Base-by-base conservation (phyloP, 179 eudicot species). In the Spergularia azorica region DNA sequence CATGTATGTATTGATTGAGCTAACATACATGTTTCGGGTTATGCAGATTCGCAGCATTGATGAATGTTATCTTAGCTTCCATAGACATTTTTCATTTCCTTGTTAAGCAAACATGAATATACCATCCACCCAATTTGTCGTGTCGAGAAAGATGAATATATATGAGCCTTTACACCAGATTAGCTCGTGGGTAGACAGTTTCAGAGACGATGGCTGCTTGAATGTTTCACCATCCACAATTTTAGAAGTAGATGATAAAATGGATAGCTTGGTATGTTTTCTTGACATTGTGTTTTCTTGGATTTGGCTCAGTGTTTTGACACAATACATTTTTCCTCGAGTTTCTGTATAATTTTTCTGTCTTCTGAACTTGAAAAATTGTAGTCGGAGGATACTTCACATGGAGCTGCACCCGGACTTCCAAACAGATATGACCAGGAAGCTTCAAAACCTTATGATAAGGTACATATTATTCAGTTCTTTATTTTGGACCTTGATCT, bases 161-260 rank as follows among this genome's bases (percentile, higher is more conserved):
- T 95, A 88, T 18, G 99, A 95, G 76, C 89, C 99, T 39, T 86
- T 93, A 79, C 89, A 90, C 79, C 99, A 87, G 80, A 86, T 89
- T 71, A 85, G 80, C 76, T 83, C 93, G 76, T 93, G 99, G 99
- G 85, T 84, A 18, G 97, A 93, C 73, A 76, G 75, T 74, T 92
- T 86, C 81, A 88, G 88, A 84, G 90, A 84, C 71, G 88, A 86
- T 62, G 85, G 83, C 55, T 95, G 75, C 76, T 78, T 86, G 21
- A 87, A 90, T 81, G 67, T 89, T 17, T 83, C 95, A 52, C 73
- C 90, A 38, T 77, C 95, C 18, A 63, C 87, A 73, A 70, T 95
- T 69, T 46, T 89, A 14, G 92, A 87, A 65, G 82, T 89, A 48
- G 90, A 91, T 36, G 83, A 88, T 21, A 86, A 87, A 71, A 63